A percentile compares a stretch with the other conserved stretches of the same genome.
Conservation (phyloP, 768 basidiomycete genomes). For the Lactarius psammicola region DNA sequence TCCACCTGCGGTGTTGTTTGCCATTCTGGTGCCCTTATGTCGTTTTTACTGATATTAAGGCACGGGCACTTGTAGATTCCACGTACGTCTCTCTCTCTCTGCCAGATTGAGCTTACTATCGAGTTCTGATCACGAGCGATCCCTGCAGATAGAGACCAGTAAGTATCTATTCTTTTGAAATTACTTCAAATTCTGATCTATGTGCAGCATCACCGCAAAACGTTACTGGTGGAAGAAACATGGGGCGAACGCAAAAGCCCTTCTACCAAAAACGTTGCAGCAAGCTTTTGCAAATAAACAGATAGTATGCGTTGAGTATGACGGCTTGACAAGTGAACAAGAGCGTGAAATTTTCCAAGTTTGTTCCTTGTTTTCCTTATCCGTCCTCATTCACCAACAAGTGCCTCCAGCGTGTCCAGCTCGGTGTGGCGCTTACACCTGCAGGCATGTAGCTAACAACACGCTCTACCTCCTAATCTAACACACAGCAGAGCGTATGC, state of each 20-base stretch:
- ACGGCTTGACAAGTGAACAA: conserved; percentile 45
- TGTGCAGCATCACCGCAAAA: conserved; percentile 40
- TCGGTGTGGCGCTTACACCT: conserved; percentile 74
- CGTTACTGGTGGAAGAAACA: conserved; percentile 29
- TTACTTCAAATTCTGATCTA: conserved; percentile 32
- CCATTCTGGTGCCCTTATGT: neutral
- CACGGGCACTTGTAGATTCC: conserved; percentile 45
- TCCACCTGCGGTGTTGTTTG: conserved; percentile 20
- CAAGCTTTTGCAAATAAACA: conserved; percentile 68
- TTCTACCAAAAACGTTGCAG: conserved; percentile 43
- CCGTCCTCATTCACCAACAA: neutral
- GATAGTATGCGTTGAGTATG: conserved; percentile 72
- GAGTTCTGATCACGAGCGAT: neutral
- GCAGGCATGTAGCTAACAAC: conserved; percentile 44
- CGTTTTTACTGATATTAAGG: conserved; percentile 8
- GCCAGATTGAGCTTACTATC: conserved; percentile 9
- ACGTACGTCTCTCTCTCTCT: conserved; percentile 39
- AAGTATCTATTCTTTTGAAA: conserved; percentile 26
- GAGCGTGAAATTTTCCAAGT: conserved; percentile 78
- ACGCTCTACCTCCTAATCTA: conserved; percentile 1
- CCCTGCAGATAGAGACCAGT: conserved; percentile 48
- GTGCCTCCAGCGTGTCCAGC: conserved; percentile 59
- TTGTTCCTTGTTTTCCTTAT: conserved; percentile 22
- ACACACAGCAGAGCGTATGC: conserved; percentile 54
- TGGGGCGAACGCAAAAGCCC: conserved; percentile 44